Evolutionary conservation across 768 basidiomycete species (phyloP), one percentile per base, ranked within the genome.

Genomic region (Exsudoporus frostii): DNA sequence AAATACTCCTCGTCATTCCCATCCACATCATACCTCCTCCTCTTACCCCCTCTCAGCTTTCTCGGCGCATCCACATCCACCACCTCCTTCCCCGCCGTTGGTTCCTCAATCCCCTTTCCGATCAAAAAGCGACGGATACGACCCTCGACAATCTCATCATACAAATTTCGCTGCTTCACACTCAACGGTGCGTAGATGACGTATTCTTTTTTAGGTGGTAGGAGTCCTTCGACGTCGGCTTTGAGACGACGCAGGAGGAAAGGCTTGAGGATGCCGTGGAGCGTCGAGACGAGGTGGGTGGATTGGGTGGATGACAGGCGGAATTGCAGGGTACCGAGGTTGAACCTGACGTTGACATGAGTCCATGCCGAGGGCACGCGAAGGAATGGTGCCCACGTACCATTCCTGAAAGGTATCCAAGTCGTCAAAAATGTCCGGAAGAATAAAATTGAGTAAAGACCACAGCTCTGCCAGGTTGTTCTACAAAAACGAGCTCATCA

Each of bases 381-480:
- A 43, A 25, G 11, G 5, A 37, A 29, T 37, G 48, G 30, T 45
- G 36, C 37, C 19, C 54, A 58, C 76, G 14, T 45, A 89, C 94
- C 91, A 93, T 65, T 92, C 83, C 70, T 96, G 91, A 75, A 97
- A 97, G 4, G 86, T 79, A 50, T 91, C 85, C 20, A 96, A 75
- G 61, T 98, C 92, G 54, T 85, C 82, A 66, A 98, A 98, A 48
- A 98, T 85, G 59, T 94, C 88, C 0, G 97, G 97, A 5, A 98
- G 79, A 54, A 98, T 90, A 62, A 98, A 99, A 66, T 97, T 97
- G 30, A 99, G 83, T 17, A 98, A 74, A 2, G 92, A 86, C 96
- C 94, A 98, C 4, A 99, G 76, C 66, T 99, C 97, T 5, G 87
- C 80, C 3, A 99, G 79, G 64, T 98, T 98, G 71, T 99, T 98